Evolutionary conservation across 192 early-diverging fungal species (phyloP).

Genomic region (Umbelopsis isabellina): DNA sequence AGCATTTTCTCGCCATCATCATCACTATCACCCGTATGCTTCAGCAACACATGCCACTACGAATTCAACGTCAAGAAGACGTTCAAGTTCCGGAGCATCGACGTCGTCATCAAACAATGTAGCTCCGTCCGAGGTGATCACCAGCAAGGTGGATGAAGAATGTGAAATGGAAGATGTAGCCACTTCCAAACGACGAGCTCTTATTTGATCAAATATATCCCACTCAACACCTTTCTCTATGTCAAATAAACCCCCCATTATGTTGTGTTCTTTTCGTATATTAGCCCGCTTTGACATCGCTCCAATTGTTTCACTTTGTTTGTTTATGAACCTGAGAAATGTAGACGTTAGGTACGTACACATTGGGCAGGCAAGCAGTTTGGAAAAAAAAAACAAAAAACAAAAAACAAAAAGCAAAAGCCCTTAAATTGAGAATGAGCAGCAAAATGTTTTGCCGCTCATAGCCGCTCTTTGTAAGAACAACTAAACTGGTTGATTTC

Average conservation of each 20-base stretch:
- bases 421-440: no score
- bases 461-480: no score
- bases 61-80: conserved; percentile 20
- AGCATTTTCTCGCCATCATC: conserved; percentile 20
- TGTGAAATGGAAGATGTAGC: conserved; percentile 20
- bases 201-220: conserved; percentile 18
- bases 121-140: not conserved
- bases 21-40: conserved; percentile 24
- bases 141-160: conserved; percentile 13
- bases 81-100: conserved; percentile 30
- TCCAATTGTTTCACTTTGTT: no score
- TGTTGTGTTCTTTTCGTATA: not conserved
- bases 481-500: no score
- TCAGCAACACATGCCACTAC: not conserved
- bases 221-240: not conserved
- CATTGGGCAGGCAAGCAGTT: no score
- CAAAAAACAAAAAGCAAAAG: no score
- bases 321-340: no score
- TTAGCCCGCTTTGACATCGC: not conserved
- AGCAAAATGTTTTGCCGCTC: no score
- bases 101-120: conserved; percentile 17
- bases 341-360: no score
- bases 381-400: no score
- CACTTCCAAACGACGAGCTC: conserved; percentile 17
- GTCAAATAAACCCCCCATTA: conserved; percentile 16